phyloP scores from a whole-genome alignment of 768 basidiomycete species.

The Dioszegia hungarica region DNA sequence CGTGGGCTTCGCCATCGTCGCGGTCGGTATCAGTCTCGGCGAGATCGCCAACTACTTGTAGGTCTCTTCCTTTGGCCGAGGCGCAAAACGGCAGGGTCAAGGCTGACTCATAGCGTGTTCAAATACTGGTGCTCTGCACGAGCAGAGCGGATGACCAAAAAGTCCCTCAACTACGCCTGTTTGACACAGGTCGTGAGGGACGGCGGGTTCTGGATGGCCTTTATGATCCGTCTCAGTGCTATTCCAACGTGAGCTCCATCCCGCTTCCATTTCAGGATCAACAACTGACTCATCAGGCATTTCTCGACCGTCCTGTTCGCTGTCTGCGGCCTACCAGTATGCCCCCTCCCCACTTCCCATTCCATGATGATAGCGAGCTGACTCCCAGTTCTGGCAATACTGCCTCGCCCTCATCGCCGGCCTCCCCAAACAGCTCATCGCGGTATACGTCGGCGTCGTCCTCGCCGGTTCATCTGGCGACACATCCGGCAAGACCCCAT shows the following conservation, averaged over 20 bases:
- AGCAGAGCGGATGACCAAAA: conserved; percentile 67
- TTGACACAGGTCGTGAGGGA: conserved; percentile 65
- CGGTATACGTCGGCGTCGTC: conserved; percentile 59
- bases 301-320: conserved; percentile 74
- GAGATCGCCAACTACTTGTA: conserved; percentile 86
- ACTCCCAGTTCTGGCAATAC: conserved; percentile 61
- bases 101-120: conserved; percentile 57
- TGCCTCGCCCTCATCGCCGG: conserved; percentile 73
- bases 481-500: conserved; percentile 53
- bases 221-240: conserved; percentile 32
- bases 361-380: conserved; percentile 77
- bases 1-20: conserved; percentile 73
- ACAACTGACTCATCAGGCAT: conserved; percentile 69
- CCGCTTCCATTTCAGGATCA: conserved; percentile 57
- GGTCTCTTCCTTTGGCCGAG: conserved; percentile 44
- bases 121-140: conserved; percentile 70
- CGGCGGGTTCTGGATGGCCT: conserved; percentile 67
- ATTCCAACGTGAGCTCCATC: conserved; percentile 38
- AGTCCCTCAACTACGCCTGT: conserved; percentile 54
- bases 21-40: conserved; percentile 64
- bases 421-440: conserved; percentile 75
- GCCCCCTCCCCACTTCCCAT: neutral
- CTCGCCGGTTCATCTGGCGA: conserved; percentile 23
- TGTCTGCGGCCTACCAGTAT: conserved; percentile 70
- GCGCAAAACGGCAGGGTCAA: too few species aligned